A percentile compares a stretch with the other conserved stretches of the same genome.
Evolutionary conservation across 1,284 basidiomycete species (phyloP).

Genomic region (Meira nashicola): DNA sequence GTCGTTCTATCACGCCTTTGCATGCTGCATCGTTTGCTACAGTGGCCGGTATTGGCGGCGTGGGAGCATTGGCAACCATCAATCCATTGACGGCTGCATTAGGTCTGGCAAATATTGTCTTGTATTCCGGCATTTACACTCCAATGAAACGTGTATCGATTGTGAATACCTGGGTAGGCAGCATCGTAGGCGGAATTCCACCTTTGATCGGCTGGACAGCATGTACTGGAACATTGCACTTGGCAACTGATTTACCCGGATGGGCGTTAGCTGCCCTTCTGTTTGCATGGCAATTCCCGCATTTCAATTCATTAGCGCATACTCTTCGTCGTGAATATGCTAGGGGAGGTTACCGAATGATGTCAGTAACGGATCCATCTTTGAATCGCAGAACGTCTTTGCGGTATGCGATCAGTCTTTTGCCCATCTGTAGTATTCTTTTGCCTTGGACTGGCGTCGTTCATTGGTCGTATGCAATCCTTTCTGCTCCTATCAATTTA

Average conservation of each 20-base stretch:
- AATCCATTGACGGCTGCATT: slow-evolving; percentile 82
- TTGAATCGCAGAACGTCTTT: slow-evolving; percentile 82
- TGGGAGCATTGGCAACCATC: slow-evolving; percentile 72
- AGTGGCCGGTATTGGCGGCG: slow-evolving; percentile 70
- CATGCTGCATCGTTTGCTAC: slow-evolving; percentile 79
- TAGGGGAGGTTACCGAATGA: slow-evolving; percentile 89
- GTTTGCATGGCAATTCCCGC: slow-evolving; percentile 98
- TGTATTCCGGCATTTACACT: slow-evolving; percentile 91
- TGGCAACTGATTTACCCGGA: slow-evolving; percentile 54
- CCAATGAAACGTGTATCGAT: slow-evolving; percentile 83
- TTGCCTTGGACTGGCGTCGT: slow-evolving; percentile 39
- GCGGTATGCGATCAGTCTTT: slow-evolving; percentile 72
- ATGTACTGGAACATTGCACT: slow-evolving; percentile 74
- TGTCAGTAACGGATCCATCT: slow-evolving; percentile 71
- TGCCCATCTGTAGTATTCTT: slow-evolving; percentile 76
- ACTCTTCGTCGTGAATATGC: slow-evolving; percentile 83
- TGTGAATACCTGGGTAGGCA: slow-evolving; percentile 92
- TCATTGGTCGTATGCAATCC: slow-evolving; percentile 67
- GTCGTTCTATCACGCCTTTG: slow-evolving; percentile 71
- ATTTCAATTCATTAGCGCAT: slow-evolving; percentile 91
- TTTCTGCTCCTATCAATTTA: slow-evolving; percentile 71
- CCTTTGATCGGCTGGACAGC: slow-evolving; percentile 99
- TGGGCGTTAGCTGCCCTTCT: slow-evolving; percentile 56
- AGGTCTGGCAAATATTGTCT: slow-evolving; percentile 75
- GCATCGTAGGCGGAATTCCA: slow-evolving; percentile 85